phyloP scores from a whole-genome alignment of 352 stramenopile species.

The Phytophthora sojae region DNA sequence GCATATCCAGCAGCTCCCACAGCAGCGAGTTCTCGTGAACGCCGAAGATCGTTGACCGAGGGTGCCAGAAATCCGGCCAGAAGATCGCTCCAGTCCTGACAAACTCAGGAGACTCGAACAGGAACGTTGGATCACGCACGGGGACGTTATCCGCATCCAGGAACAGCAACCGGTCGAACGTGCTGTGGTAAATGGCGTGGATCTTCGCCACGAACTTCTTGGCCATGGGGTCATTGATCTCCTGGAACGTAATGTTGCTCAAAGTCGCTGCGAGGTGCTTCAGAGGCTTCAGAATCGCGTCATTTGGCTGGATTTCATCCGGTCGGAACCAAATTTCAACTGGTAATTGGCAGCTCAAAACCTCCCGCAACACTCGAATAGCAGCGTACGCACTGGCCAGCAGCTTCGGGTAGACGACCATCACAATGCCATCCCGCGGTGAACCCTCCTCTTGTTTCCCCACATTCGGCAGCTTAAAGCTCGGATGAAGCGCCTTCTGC shows the following conservation, averaged over 20 bases:
- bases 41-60: conserved; percentile 56
- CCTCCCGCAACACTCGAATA: conserved; percentile 39
- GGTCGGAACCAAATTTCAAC: conserved; percentile 62
- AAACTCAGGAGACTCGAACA: conserved; percentile 45
- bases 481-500: conserved; percentile 7
- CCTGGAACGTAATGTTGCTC: conserved; percentile 28
- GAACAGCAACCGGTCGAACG: conserved; percentile 54
- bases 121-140: conserved; percentile 49
- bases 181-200: conserved; percentile 53
- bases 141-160: conserved; percentile 64
- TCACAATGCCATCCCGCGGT: conserved; percentile 41
- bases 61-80: conserved; percentile 72
- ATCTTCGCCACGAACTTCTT: conserved; percentile 58
- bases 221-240: conserved; percentile 33
- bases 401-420: conserved; percentile 62
- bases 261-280: conserved; percentile 35
- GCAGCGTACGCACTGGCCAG: conserved; percentile 50
- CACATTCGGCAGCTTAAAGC: conserved; percentile 25
- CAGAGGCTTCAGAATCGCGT: conserved; percentile 31
- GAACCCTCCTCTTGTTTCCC: neutral
- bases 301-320: conserved; percentile 38
- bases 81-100: conserved; percentile 52
- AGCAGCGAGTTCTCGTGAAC: conserved; percentile 51
- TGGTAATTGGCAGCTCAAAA: conserved; percentile 46
- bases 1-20: conserved; percentile 58